Base-by-base conservation (phyloP, 2,329 filamentous ascomycete genomes). In the Fusarium sp. region DNA sequence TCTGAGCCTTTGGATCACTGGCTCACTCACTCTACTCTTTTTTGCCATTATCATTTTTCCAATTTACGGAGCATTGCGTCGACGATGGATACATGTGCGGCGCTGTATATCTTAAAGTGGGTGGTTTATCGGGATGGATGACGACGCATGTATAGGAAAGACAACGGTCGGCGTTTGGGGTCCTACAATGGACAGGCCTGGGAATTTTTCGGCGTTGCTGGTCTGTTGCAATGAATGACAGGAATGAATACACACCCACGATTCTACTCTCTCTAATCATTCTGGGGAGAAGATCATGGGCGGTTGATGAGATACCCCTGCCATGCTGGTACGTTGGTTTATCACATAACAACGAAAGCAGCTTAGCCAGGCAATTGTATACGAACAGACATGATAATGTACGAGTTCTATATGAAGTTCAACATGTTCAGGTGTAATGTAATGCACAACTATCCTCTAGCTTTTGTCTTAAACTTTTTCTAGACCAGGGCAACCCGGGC, bases 1-100 rank as follows among this genome's bases (percentile, higher is more conserved):
- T 91, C 60, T 91, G 77, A 79, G 36, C 57, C 63, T 40, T 11
- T 13, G 20, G 18, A 29, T 50, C 35, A 38, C 18, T 8, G 38
- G 35, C 31, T 59, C 31, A 66, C 50, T 56, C 42, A 74, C 68
- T 68, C 68, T 68, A 57, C 61, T 75, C 60, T 60, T 65, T 56
- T 67, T 52, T 60, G 35, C 40, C 45, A 67, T 58, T 56, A 25
- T 65, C 40, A 13, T 36, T 63, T 54, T 57, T 25, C 47, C 22
- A 38, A 8, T 54, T 61, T 10, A 61, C 22, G 20, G 57, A 62
- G 67, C 50, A 52, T 52, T 42, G 58, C 62, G 33, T 71, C 42
- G 35, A 73, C 38, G 56, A 63, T 33, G 14, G 65, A 45, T 52
- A 63, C 56, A 70, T 65, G 54, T 65, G 54, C 67, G 63, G 58